Conservation (phyloP, 257 asterid genomes). For the Solanum rostratum region DNA sequence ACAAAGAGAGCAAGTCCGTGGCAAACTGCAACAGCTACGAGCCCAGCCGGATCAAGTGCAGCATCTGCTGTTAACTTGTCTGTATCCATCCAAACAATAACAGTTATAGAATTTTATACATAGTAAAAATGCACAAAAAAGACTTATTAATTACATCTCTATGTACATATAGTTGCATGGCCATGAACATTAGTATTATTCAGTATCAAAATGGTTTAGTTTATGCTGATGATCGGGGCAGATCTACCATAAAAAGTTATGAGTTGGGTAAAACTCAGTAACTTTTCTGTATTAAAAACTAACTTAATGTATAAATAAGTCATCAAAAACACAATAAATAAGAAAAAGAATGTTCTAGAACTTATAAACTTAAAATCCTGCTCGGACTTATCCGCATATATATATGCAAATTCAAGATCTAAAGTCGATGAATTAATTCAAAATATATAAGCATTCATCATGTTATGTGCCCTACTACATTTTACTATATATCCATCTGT, state of each 20-base stretch:
- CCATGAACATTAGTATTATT: background rate
- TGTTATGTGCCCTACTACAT: background rate
- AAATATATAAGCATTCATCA: background rate
- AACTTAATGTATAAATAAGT: no score
- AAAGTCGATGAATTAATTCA: background rate
- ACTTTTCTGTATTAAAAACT: no score
- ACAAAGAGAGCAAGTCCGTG: conserved; percentile 38
- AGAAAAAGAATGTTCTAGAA: no score
- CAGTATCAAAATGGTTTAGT: background rate
- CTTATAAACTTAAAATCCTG: no score
- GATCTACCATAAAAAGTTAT: background rate
- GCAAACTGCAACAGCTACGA: conserved; percentile 9
- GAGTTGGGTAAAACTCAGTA: background rate
- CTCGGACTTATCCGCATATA: no score
- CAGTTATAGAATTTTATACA: background rate
- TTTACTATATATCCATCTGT: background rate
- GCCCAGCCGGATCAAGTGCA: conserved; percentile 10
- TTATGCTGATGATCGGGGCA: no score
- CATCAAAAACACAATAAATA: no score
- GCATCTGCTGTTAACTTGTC: conserved; percentile 1
- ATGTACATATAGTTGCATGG: background rate
- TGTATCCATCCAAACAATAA: background rate
- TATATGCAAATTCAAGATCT: background rate
- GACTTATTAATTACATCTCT: background rate
- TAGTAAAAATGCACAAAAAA: background rate